Conservation (phyloP, 371 early-diverging fungal species). For the Zancudomyces culisetae region DNA sequence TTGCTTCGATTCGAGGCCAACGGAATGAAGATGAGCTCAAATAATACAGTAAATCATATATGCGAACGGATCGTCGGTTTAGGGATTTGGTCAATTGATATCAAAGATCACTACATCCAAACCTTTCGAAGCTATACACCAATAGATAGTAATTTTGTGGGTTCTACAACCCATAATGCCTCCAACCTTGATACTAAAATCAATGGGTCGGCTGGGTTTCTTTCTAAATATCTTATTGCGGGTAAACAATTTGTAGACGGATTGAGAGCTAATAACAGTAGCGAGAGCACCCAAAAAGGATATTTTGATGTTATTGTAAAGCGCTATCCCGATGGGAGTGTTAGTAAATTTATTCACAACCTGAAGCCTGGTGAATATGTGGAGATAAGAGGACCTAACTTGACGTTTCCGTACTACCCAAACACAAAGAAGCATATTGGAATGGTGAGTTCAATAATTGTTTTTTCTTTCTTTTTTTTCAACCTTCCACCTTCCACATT, state of each 20-base stretch:
- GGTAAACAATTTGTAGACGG: too few relatives aligned
- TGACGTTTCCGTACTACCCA: conserved; percentile 34
- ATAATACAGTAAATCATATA: conserved; percentile 41
- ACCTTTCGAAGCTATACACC: conserved; percentile 41
- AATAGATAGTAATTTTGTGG: conserved; percentile 7
- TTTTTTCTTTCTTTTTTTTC: not conserved
- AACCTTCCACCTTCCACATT: not conserved
- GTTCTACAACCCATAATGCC: conserved; percentile 16
- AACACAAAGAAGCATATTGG: not conserved
- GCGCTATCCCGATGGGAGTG: conserved; percentile 35
- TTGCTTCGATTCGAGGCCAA: conserved; percentile 61
- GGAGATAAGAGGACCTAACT: conserved; percentile 76
- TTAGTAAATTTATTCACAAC: conserved; percentile 50
- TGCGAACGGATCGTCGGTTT: conserved; percentile 30
- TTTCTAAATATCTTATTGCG: not conserved
- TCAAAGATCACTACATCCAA: conserved; percentile 25
- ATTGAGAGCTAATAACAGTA: not conserved
- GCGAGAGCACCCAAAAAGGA: conserved; percentile 22
- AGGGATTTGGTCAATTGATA: conserved; percentile 20
- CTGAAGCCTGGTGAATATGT: conserved; percentile 65
- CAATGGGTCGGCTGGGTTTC: too few relatives aligned
- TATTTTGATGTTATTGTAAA: conserved; percentile 76
- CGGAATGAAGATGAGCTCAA: conserved; percentile 27
- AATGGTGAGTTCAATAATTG: too few relatives aligned
- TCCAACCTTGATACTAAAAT: too few relatives aligned